Percentiles rank a stretch among this genome's conserved stretches.
These are phyloP conservation scores for Cercospora sesami DNA, from an alignment of 2,329 filamentous ascomycete genomes.

Conservation along the genomic window DNA sequence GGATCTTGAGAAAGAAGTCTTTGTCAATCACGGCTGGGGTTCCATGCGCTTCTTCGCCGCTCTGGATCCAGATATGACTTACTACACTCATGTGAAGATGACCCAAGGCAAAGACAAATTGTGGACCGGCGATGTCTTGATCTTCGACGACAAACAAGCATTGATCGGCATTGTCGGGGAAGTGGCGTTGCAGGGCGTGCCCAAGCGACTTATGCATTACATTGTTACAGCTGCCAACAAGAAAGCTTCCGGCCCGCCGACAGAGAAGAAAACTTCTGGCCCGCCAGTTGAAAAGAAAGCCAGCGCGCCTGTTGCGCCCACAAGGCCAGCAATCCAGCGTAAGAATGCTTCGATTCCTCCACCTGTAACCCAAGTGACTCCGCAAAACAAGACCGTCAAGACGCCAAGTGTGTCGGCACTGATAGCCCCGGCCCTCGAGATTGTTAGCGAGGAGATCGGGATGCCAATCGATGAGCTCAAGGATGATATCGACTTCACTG, in stretches of 20 bases:
- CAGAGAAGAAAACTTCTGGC: slow-evolving; percentile 16
- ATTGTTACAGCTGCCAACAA: slow-evolving; percentile 26
- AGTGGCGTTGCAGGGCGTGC: slow-evolving; percentile 29
- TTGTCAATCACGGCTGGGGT: slow-evolving; percentile 40
- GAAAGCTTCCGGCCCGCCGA: slow-evolving; percentile 6
- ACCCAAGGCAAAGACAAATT: slow-evolving; percentile 35
- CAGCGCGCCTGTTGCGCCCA: not conserved
- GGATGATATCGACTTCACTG: slow-evolving; percentile 32
- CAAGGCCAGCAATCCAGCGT: not conserved
- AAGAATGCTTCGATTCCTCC: not conserved
- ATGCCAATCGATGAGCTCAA: slow-evolving; percentile 33
- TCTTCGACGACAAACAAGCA: slow-evolving; percentile 32
- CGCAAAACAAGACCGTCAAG: not conserved
- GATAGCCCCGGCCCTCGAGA: slow-evolving; percentile 17
- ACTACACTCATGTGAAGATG: slow-evolving; percentile 38
- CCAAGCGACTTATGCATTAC: slow-evolving; percentile 27
- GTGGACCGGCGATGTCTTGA: slow-evolving; percentile 42
- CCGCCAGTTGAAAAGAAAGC: not conserved
- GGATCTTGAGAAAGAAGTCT: slow-evolving; percentile 38
- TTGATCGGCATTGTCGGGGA: slow-evolving; percentile 32
- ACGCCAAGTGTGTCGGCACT: slow-evolving; percentile 1
- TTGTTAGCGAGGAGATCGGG: slow-evolving; percentile 38
- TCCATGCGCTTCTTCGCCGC: slow-evolving; percentile 33
- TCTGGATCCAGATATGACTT: slow-evolving; percentile 32
- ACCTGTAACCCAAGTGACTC: not conserved